phyloP scores from a whole-genome alignment of 2,329 filamentous ascomycete genomes.

The Cryphonectria naterciae region DNA sequence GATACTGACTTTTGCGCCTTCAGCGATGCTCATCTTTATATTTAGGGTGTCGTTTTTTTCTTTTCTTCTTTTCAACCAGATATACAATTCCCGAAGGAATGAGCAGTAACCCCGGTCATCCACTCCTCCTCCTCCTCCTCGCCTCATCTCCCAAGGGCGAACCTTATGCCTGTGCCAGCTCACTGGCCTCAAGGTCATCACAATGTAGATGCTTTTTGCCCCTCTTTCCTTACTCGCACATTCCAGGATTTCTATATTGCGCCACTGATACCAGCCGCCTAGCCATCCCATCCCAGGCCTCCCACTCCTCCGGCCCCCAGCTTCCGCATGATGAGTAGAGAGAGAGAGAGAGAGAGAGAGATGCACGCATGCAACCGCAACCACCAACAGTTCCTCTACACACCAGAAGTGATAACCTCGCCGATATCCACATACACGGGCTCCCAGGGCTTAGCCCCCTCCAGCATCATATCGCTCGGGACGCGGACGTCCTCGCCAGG shows the following conservation, averaged over 20 bases:
- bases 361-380: constrained; percentile 3
- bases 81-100: constrained; percentile 28
- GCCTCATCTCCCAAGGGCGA: not conserved
- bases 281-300: not conserved
- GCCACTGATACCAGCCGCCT: constrained; percentile 17
- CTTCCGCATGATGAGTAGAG: constrained; percentile 5
- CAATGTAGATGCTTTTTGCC: not conserved
- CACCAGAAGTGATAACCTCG: constrained; percentile 60
- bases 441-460: constrained; percentile 66
- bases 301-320: no score
- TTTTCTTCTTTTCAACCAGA: constrained; percentile 15
- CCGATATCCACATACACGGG: constrained; percentile 72
- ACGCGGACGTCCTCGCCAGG: constrained; percentile 68
- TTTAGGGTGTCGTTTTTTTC: not conserved
- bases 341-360: constrained; percentile 9
- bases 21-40: constrained; percentile 13
- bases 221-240: not conserved
- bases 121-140: not conserved
- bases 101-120: constrained; percentile 14
- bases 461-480: constrained; percentile 70
- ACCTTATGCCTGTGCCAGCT: not conserved
- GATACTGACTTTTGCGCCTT: not conserved
- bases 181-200: constrained; percentile 11
- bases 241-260: constrained; percentile 21
- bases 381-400: not conserved